phyloP scores from a whole-genome alignment of 2,329 filamentous ascomycete genomes.

The Lachnellula cervina region DNA sequence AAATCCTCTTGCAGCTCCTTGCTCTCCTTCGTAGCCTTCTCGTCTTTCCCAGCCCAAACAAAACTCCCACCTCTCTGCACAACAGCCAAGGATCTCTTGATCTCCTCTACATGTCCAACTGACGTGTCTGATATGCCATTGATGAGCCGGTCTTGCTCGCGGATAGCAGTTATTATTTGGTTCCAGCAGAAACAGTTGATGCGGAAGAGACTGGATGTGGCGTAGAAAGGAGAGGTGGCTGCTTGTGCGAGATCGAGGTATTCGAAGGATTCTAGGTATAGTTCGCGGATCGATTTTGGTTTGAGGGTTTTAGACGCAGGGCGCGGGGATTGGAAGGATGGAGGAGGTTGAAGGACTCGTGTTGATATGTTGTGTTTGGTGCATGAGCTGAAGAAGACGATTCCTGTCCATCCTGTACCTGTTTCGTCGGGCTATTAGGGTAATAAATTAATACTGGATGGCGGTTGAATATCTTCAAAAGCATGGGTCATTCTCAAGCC shows the following conservation, averaged over 20 bases:
- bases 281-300: constrained; percentile 23
- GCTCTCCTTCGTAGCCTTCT: constrained; percentile 1
- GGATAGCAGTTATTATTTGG: constrained; percentile 27
- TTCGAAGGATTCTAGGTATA: constrained; percentile 24
- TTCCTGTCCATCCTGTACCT: constrained; percentile 25
- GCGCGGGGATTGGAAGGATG: constrained; percentile 17
- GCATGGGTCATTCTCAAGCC: not conserved
- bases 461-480: not conserved
- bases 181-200: constrained; percentile 29
- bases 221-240: constrained; percentile 21
- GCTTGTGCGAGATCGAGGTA: constrained; percentile 17
- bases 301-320: constrained; percentile 6
- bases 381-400: constrained; percentile 24
- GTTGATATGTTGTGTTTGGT: constrained; percentile 19
- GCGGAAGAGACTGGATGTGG: constrained; percentile 22
- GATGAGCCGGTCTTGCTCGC: constrained; percentile 24
- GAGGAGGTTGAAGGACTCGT: constrained; percentile 21
- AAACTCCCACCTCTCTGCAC: constrained; percentile 24
- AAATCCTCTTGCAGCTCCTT: constrained; percentile 26
- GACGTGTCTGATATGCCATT: constrained; percentile 26
- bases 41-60: constrained; percentile 18
- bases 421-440: constrained; percentile 12
- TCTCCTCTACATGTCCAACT: constrained; percentile 28
- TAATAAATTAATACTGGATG: not conserved
- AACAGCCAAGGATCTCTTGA: constrained; percentile 20